Base-by-base conservation (phyloP, 2,329 filamentous ascomycete genomes). In the Dendryphion nanum region DNA sequence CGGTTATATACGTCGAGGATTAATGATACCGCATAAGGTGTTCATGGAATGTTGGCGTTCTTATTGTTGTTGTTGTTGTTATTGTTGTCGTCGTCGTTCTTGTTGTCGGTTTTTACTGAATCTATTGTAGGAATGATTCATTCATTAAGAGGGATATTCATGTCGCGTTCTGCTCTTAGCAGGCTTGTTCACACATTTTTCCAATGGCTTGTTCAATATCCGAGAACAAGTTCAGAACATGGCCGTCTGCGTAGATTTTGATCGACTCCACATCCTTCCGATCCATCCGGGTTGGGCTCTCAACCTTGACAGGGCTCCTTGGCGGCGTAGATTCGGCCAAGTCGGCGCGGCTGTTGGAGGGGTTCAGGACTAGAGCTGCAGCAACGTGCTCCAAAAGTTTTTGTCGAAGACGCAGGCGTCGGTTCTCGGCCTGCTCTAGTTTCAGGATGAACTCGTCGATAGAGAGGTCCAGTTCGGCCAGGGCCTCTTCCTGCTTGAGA, bases 341-440 rank as follows among this genome's bases (percentile, higher is more conserved):
- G 17, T 63, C 55, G 33, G 17, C 23, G 15, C 45, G 48, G 26
- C 41, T 45, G 26, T 55, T 48, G 21, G 54, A 42, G 36, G 59
- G 61, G 32, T 58, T 55, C 13, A 67, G 56, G 4, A 67, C 56
- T 10, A 69, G 55, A 2, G 85, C 83, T 13, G 85, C 86, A 32
- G 86, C 86, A 36, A 90, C 82, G 56, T 91, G 86, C 64, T 91
- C 86, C 3, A 91, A 76, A 10, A 91, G 72, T 72, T 89, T 91
- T 60, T 90, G 85, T 24, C 85, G 78, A 30, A 91, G 81, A 5
- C 84, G 76, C 13, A 81, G 83, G 28, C 86, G 81, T 55, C 86
- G 76, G 59, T 89, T 88, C 63, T 91, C 86, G 7, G 85, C 84
- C 46, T 84, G 78, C 57, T 90, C 86, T n/a, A 90, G 76, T 68